Evolutionary conservation across 805 yeast species (phyloP).

Genomic region (Schizosaccharomyces japonicus): DNA sequence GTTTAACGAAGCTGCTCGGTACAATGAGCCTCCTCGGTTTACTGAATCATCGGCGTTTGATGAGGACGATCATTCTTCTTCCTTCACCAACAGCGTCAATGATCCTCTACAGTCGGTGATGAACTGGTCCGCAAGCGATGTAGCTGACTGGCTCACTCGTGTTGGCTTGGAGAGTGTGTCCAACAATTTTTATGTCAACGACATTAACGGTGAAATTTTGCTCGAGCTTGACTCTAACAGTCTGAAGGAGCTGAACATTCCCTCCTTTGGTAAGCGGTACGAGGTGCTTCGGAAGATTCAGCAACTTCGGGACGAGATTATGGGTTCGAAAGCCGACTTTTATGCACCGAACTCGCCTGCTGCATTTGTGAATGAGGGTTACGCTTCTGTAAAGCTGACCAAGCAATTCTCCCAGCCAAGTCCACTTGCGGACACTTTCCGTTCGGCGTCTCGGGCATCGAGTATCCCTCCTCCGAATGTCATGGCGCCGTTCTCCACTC

Average conservation of each 20-base stretch:
- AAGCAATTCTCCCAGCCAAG: too few relatives aligned
- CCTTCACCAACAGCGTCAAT: too few relatives aligned
- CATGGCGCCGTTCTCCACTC: too few relatives aligned
- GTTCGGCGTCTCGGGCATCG: too few relatives aligned
- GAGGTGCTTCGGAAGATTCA: conserved; percentile 80
- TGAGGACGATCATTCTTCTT: too few relatives aligned
- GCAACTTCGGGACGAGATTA: conserved; percentile 16
- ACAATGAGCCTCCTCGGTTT: conserved; percentile 13
- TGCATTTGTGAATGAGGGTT: too few relatives aligned
- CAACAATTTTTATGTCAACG: conserved; percentile 61
- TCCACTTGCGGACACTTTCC: too few relatives aligned
- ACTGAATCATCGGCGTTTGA: conserved; percentile 12
- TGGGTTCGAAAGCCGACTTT: too few relatives aligned
- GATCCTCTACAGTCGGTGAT: background rate
- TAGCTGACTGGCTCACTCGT: conserved; percentile 46
- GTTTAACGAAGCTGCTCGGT: conserved; percentile 6
- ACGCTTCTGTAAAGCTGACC: too few relatives aligned
- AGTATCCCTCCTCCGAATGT: too few relatives aligned
- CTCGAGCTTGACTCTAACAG: conserved; percentile 67
- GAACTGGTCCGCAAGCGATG: conserved; percentile 70
- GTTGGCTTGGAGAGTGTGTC: conserved; percentile 52
- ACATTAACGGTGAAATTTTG: conserved; percentile 67
- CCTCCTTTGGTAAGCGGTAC: conserved; percentile 84
- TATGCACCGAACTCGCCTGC: too few relatives aligned
- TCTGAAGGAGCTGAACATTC: conserved; percentile 74